A percentile compares a stretch with the other conserved stretches of the same genome.
Evolutionary conservation across 805 yeast species (phyloP).

Genomic region (Wickerhamiella sergipiensis): DNA sequence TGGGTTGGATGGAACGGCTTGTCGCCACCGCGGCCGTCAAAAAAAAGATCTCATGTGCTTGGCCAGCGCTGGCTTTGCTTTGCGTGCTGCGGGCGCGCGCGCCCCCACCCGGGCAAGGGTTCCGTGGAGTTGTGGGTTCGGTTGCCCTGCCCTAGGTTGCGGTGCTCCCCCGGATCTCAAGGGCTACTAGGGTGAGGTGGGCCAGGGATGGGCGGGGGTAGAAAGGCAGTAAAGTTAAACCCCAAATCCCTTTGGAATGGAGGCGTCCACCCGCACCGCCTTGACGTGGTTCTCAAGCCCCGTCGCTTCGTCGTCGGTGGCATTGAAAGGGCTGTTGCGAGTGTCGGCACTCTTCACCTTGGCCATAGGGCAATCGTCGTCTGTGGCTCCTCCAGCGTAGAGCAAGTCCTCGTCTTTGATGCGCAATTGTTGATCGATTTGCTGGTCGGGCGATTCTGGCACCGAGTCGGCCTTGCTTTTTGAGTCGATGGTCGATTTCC

Average conservation of each 20-base stretch:
- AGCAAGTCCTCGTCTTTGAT: slow-evolving; percentile 1
- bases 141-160: neutral
- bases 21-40: no score
- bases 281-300: neutral
- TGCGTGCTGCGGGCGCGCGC: no score
- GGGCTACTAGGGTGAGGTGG: no score
- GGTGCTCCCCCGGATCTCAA: no score
- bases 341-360: neutral
- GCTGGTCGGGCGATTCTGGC: neutral
- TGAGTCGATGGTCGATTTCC: neutral
- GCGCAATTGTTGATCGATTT: slow-evolving; percentile 1
- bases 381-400: neutral
- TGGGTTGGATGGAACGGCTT: no score
- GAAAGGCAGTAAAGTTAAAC: neutral
- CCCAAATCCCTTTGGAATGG: slow-evolving; percentile 2
- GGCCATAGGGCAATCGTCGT: neutral
- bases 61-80: no score
- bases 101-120: neutral
- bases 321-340: neutral
- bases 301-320: neutral
- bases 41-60: no score
- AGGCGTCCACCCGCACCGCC: slow-evolving; percentile 1
- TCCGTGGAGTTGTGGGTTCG: neutral
- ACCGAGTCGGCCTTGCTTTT: neutral
- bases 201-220: no score